Evolutionary conservation across 371 early-diverging fungal species (phyloP).

Genomic region (Mortierella sp.): DNA sequence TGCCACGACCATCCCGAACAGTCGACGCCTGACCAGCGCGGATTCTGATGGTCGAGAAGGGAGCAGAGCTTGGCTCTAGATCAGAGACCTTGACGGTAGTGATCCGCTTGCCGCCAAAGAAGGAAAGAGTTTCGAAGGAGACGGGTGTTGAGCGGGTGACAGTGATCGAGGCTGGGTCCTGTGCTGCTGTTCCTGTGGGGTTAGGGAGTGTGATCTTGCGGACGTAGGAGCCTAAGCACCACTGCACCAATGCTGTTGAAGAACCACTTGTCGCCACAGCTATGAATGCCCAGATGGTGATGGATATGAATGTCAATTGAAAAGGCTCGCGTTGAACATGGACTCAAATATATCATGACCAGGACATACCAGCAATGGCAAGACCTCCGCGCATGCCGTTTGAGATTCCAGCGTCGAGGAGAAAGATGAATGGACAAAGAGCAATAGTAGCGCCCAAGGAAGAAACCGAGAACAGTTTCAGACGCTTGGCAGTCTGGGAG

Average conservation of each 20-base stretch:
- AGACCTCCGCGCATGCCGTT: constrained; percentile 71
- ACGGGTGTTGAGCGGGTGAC: constrained; percentile 51
- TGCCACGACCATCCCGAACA: constrained; percentile 57
- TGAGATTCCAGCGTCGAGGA: constrained; percentile 73
- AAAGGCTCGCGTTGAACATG: not conserved
- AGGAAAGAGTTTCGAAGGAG: constrained; percentile 55
- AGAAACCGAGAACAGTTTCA: constrained; percentile 75
- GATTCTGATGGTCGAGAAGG: constrained; percentile 71
- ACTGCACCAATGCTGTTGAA: constrained; percentile 69
- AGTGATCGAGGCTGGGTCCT: constrained; percentile 25
- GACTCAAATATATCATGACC: not conserved
- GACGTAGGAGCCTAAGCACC: constrained; percentile 78
- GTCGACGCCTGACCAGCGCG: constrained; percentile 51
- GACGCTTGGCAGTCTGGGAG: constrained; percentile 69
- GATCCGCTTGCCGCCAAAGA: constrained; percentile 57
- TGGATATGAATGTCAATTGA: not conserved
- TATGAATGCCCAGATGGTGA: constrained; percentile 17
- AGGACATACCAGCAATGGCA: constrained; percentile 66
- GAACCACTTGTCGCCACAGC: constrained; percentile 75
- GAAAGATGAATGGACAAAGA: constrained; percentile 73
- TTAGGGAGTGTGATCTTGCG: constrained; percentile 66
- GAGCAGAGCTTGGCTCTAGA: constrained; percentile 67
- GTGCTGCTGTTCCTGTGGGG: constrained; percentile 55
- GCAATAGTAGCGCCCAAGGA: constrained; percentile 70
- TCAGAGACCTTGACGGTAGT: constrained; percentile 68